Conservation (phyloP, 164 flowering plant species). For the Amborella trichopoda region DNA sequence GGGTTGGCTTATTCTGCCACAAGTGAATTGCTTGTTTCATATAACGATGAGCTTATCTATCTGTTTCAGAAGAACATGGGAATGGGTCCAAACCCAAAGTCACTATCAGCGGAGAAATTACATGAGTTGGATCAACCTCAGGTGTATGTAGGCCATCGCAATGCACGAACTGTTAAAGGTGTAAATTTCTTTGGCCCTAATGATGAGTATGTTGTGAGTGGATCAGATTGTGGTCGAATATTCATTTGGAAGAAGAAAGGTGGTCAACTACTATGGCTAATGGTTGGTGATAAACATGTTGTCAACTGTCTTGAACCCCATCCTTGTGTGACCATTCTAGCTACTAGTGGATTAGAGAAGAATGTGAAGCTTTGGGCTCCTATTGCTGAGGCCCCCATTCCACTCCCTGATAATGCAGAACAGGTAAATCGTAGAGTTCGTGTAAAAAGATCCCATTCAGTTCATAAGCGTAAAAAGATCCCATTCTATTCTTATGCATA, state of each 20-base stretch:
- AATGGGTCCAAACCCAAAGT: constrained; percentile 31
- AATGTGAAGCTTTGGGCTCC: constrained; percentile 62
- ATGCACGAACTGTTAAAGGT: constrained; percentile 55
- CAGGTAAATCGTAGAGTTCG: constrained; percentile 23
- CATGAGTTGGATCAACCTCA: constrained; percentile 25
- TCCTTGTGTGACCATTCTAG: constrained; percentile 46
- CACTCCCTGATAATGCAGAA: constrained; percentile 36
- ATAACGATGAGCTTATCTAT: constrained; percentile 64
- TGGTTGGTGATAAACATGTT: constrained; percentile 40
- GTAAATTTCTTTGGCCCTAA: constrained; percentile 64
- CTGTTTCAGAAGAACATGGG: constrained; percentile 56
- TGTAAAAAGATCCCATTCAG: too few relatives aligned
- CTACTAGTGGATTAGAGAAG: constrained; percentile 53
- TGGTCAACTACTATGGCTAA: constrained; percentile 36
- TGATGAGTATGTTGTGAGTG: constrained; percentile 60
- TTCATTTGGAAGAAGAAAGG: constrained; percentile 68
- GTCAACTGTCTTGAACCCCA: constrained; percentile 64
- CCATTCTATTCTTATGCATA: too few relatives aligned
- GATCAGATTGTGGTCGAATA: constrained; percentile 73
- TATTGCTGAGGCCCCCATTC: constrained; percentile 13
- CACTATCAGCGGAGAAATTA: constrained; percentile 17
- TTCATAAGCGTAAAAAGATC: too few relatives aligned
- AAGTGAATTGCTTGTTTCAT: constrained; percentile 66
- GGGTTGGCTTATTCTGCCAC: constrained; percentile 50
- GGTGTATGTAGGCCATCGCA: constrained; percentile 56